Evolutionary conservation across 1,284 basidiomycete species (phyloP).

Genomic region (Anthracocystis setariae): DNA sequence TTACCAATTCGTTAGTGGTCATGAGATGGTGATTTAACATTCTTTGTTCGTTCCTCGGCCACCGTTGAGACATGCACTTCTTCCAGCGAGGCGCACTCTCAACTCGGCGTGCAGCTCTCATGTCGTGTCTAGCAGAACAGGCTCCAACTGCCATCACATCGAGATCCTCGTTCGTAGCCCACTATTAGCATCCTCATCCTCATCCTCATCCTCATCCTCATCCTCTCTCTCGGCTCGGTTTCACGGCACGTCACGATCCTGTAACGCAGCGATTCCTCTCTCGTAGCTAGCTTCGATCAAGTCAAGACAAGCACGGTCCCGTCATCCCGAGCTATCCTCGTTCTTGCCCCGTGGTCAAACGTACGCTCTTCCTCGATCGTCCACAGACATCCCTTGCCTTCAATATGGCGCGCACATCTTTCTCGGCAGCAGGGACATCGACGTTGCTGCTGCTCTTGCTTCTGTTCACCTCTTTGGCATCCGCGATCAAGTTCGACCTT

Average conservation of each 20-base stretch:
- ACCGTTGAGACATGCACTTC: slow-evolving; percentile 29
- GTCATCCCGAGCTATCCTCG: no score
- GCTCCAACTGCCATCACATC: no score
- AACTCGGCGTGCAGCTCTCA: not conserved
- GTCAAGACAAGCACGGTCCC: not conserved
- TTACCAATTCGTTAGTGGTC: no score
- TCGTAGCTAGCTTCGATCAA: not conserved
- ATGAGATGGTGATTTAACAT: no score
- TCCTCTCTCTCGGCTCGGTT: not conserved
- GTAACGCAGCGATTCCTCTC: not conserved
- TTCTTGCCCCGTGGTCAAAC: no score
- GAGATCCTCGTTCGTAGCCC: no score
- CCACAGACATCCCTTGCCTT: not conserved
- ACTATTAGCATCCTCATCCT: no score
- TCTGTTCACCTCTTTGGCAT: slow-evolving; percentile 3
- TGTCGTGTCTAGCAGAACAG: not conserved
- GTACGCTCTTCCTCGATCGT: no score
- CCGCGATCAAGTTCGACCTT: slow-evolving; percentile 65
- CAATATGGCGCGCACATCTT: slow-evolving; percentile 1
- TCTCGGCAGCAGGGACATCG: slow-evolving; percentile 12
- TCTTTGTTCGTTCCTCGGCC: no score
- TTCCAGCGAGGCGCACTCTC: slow-evolving; percentile 29
- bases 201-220: not conserved
- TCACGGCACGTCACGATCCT: not conserved
- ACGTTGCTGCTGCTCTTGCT: slow-evolving; percentile 21